Evolutionary conservation across 106 monocot species (phyloP).

Genomic region (Dioscorea alata): DNA sequence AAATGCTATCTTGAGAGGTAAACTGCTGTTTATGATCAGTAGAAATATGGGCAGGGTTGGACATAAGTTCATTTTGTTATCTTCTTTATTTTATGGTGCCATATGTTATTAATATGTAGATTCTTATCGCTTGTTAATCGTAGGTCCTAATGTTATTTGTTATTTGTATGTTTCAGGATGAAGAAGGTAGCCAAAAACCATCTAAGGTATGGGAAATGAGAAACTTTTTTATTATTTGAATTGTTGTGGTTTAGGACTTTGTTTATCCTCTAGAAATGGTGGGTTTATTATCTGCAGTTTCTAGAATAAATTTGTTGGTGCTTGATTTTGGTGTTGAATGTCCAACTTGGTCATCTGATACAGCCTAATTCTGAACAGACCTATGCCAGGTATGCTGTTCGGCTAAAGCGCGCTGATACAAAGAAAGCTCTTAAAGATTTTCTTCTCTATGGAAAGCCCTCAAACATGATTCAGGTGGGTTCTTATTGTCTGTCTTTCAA

Average conservation of each 20-base stretch:
- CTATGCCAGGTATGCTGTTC: conserved; percentile 49
- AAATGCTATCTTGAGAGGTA: no score
- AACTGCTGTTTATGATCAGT: neutral
- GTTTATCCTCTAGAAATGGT: neutral
- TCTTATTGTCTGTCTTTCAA: neutral
- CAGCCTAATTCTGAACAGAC: conserved; percentile 19
- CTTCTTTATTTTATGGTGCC: neutral
- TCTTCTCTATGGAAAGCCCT: conserved; percentile 44
- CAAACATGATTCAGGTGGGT: neutral
- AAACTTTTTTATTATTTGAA: neutral
- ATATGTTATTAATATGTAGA: neutral
- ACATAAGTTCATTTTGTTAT: neutral
- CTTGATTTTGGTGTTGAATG: neutral
- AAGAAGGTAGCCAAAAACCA: conserved; percentile 18
- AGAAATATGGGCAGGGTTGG: neutral
- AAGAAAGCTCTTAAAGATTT: conserved; percentile 61
- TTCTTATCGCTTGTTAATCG: neutral
- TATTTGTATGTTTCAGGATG: conserved; percentile 21
- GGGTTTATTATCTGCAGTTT: neutral
- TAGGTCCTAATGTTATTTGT: neutral
- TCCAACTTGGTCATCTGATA: neutral
- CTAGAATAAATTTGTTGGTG: neutral
- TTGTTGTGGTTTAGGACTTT: neutral
- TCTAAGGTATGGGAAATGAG: conserved; percentile 33
- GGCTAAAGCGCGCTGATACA: conserved; percentile 66